These are phyloP conservation scores for Peziza echinospora DNA, from an alignment of 495 filamentous ascomycete genomes.

Conservation along the genomic window DNA sequence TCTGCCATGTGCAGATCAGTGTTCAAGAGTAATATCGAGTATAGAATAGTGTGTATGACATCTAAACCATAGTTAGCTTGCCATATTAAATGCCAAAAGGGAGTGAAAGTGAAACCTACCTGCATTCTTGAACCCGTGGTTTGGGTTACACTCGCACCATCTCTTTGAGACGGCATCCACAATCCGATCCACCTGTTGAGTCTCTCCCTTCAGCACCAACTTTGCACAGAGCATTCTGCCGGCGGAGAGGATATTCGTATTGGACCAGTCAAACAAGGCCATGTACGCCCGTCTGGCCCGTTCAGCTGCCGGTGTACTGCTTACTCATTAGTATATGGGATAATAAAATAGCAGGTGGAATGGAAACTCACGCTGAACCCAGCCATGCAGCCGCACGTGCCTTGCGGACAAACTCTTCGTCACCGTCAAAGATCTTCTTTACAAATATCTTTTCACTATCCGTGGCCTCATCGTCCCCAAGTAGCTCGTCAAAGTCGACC, in stretches of 20 bases:
- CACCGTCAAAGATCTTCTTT: conserved; percentile 63
- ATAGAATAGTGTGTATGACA: conserved; percentile 92
- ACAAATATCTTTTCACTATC: conserved; percentile 53
- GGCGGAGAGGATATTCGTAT: conserved; percentile 57
- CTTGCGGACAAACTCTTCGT: conserved; percentile 55
- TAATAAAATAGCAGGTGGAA: not conserved
- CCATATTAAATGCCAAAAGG: too few relatives aligned
- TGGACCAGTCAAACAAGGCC: conserved; percentile 70
- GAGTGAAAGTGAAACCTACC: too few relatives aligned
- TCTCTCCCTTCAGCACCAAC: conserved; percentile 75
- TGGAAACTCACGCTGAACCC: conserved; percentile 35
- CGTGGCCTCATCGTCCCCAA: conserved; percentile 22
- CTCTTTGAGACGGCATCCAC: conserved; percentile 65
- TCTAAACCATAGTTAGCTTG: conserved; percentile 31
- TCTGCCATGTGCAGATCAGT: conserved; percentile 90
- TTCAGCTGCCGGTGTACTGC: conserved; percentile 35
- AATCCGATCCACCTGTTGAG: conserved; percentile 90
- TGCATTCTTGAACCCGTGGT: conserved; percentile 74
- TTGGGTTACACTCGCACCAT: conserved; percentile 90
- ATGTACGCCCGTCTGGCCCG: conserved; percentile 66
- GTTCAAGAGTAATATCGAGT: conserved; percentile 84
- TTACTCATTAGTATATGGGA: conserved; percentile 8
- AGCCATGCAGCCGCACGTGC: conserved; percentile 73
- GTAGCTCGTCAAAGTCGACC: not conserved
- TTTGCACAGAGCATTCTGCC: conserved; percentile 62